Percentiles rank a stretch among this genome's conserved stretches.
Evolutionary conservation across 2,329 filamentous ascomycete species (phyloP).

Genomic region (Alternaria infectoria): DNA sequence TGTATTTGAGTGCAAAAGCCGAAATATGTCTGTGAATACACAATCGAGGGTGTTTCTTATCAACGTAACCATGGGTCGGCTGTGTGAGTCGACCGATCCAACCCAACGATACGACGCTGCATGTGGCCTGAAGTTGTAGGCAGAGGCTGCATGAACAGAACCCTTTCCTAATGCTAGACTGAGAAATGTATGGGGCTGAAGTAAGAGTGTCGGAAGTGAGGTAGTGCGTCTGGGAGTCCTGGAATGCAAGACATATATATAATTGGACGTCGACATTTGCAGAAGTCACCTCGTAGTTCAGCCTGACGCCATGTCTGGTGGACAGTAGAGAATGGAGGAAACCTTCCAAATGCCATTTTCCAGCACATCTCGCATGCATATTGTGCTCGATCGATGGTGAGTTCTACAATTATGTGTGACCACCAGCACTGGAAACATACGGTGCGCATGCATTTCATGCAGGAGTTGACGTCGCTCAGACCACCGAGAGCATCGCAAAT

Average conservation of each 20-base stretch:
- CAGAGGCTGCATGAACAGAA: not conserved
- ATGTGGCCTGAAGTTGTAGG: not conserved
- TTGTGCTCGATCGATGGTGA: not conserved
- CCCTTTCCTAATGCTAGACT: not conserved
- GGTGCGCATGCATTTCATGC: not conserved
- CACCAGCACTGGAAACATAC: not conserved
- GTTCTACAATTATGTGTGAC: not conserved
- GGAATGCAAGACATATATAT: not conserved
- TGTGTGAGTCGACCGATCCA: not conserved
- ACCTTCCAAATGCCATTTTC: not conserved
- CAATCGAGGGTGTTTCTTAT: not conserved
- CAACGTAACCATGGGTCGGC: not conserved
- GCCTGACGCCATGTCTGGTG: not conserved
- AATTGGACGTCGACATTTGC: not conserved
- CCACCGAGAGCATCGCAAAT: not conserved
- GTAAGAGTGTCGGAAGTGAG: not conserved
- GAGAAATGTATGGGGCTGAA: not conserved
- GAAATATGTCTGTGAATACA: not conserved
- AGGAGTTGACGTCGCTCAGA: not conserved
- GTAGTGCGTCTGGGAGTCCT: not conserved
- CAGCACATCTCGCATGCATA: not conserved
- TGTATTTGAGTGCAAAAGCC: not conserved
- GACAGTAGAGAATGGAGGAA: not conserved
- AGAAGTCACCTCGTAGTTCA: not conserved
- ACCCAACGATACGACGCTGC: not conserved